Conservation (phyloP, 495 filamentous ascomycete genomes). For the Aspergillus indologenus region DNA sequence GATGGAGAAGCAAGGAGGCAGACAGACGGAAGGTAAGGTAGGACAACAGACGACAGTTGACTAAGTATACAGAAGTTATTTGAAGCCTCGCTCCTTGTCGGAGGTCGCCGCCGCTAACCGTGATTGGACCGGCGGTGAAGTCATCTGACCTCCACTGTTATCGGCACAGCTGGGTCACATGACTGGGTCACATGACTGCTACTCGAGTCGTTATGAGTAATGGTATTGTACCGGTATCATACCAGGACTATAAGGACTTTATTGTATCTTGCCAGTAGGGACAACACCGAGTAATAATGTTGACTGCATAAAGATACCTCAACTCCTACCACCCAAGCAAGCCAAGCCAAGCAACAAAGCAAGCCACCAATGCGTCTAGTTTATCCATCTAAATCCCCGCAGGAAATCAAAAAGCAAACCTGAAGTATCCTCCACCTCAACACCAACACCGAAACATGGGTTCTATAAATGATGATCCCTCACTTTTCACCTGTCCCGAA, state of each 20-base stretch:
- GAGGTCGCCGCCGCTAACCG: background rate
- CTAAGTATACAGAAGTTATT: background rate
- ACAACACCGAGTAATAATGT: too few species aligned
- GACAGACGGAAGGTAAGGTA: background rate
- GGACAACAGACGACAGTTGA: background rate
- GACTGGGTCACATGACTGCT: background rate
- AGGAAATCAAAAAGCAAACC: background rate
- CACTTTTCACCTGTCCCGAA: background rate
- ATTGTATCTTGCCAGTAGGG: too few species aligned
- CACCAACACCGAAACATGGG: background rate
- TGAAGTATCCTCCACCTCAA: background rate
- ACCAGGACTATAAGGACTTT: too few species aligned
- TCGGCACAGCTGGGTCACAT: too few species aligned
- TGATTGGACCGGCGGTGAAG: background rate
- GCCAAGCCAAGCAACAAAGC: background rate
- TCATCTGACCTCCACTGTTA: conserved; percentile 1
- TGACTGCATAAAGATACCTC: too few species aligned
- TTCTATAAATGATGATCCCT: background rate
- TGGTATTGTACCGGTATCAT: too few species aligned
- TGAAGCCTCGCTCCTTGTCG: too few species aligned
- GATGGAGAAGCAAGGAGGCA: background rate
- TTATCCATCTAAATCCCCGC: background rate
- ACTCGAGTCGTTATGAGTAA: too few species aligned
- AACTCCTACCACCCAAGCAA: too few species aligned
- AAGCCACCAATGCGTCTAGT: background rate